Evolutionary conservation across 106 monocot genomes (phyloP), one percentile per base, ranked within the genome.

Genomic region (Dendrobium catenatum): DNA sequence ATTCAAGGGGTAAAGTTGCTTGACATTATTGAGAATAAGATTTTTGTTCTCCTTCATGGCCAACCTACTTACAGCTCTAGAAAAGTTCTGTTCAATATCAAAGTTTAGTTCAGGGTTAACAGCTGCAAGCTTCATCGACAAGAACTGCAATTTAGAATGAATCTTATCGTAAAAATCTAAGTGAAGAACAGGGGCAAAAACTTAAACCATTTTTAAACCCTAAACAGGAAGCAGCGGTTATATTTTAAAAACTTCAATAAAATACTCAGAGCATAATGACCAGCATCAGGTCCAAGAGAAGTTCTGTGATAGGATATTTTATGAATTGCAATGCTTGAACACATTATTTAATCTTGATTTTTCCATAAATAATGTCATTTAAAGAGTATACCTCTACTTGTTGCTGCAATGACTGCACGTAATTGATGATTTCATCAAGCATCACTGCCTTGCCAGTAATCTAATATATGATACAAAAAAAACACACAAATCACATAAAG

Each of bases 111-210:
- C 93, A n/a, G 88, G 88, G 59, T 85, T 88, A 78, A 93, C 87
- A 22, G 93, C 79, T 11, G 88, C 85, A 58, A 93, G 87, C 83
- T 93, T 93, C 93, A 93, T 88, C 41, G 93, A 88, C 77, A 93
- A 70, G 87, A 93, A 89, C 93, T 93, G 85, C 55, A 82, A 41
- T 59, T 37, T 19, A 11, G 20, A 33, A 37, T 43, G 68, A 26
- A 55, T 33, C 5, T 17, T 20, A 42, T 33, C 54, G 51, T 47
- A 51, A 46, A 46, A 72, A 81, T 42, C 19, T 46, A 5, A 6
- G 29, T 11, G 44, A 74, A 11, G n/a, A 70, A 33, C 3, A 9
- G n/a, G 18, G 37, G 37, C 1, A 19, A 74, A 74, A 74, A 37
- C 37, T 37, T 37, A 37, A 37, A 70, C 29, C 1, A 29, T 1